Conservation (phyloP, 176 grass and related monocot genomes). For the Dendrocalamus sinicus region DNA sequence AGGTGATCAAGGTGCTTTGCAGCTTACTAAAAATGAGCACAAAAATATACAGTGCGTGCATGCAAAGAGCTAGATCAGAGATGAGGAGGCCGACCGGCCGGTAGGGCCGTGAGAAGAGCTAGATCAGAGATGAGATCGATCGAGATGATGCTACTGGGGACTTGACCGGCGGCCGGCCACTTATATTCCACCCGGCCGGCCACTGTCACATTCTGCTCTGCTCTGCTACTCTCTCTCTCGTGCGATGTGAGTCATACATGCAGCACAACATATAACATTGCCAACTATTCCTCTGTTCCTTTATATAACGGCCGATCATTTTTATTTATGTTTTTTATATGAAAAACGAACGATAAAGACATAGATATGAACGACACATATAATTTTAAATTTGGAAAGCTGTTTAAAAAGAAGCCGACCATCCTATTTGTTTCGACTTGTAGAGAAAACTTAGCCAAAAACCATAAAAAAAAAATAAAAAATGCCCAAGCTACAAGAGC, state of each 20-base stretch:
- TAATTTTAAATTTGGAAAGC: no score
- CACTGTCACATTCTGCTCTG: background rate
- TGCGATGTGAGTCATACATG: no score
- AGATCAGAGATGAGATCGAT: background rate
- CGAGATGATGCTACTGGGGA: background rate
- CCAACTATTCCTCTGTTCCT: background rate
- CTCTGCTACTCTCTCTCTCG: background rate
- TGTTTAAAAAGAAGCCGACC: rapidly evolving
- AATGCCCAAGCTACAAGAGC: background rate
- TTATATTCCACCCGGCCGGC: background rate
- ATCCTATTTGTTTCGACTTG: no score
- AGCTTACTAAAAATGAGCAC: background rate
- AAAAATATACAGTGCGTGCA: background rate
- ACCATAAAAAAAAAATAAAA: no score
- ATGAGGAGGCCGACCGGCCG: background rate
- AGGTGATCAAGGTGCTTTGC: no score
- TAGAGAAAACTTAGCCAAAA: no score
- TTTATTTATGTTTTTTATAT: no score
- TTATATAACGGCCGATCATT: no score
- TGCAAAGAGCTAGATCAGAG: background rate
- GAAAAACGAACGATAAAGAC: no score
- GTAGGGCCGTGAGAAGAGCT: background rate
- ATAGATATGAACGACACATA: no score
- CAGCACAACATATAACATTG: background rate
- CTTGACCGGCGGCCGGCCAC: slow-evolving; percentile 32